Evolutionary conservation across 805 yeast species (phyloP), one percentile per base, ranked within the genome.

Genomic region (Candida ficus): DNA sequence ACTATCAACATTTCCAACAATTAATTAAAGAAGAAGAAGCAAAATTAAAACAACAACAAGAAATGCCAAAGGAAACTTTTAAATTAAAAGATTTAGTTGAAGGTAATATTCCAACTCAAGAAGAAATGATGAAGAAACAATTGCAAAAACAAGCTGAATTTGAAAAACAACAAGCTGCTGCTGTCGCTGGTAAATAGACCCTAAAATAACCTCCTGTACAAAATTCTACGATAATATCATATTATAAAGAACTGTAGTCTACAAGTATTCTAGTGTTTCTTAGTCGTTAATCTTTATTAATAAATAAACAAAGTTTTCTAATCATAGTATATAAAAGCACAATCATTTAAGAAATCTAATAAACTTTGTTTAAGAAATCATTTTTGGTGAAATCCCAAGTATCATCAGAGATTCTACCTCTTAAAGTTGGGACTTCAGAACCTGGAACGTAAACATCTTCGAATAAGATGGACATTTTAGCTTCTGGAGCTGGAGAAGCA

Each of bases 371-470:
- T 35, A 66, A 66, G 43, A 78, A 67, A 44, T 66, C 73, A 46
- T 66, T 62, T 60, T 68, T 70, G 35, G 56, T 49, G 70, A 83
- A 85, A 66, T 78, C 77, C 95, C 95, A 91, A 59, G 95, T 81
- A 71, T 91, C 99, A 57, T 87, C 95, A 53, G 95, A 83, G 59
- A 90, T 82, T 76, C 99, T 86, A 50, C 99, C 99, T 76, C 99
- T 87, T 67, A 90, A 78, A 53, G 79, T 83, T 57, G 93, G 90
- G 43, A 85, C 77, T 75, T 93, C 98, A 46, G 91, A 71, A 49
- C 99, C 99, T 68, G 83, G 88, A 60, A 83, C 91, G 70, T 93
- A 93, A 48, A 91, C 96, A 63, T 93, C 98, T 74, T 89, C 96
- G 67, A 90, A 93, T 64, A 93, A 75, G 64, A 87, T 87, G 63